phyloP scores from a whole-genome alignment of 495 filamentous ascomycete genomes.

The Penicillium angulare region DNA sequence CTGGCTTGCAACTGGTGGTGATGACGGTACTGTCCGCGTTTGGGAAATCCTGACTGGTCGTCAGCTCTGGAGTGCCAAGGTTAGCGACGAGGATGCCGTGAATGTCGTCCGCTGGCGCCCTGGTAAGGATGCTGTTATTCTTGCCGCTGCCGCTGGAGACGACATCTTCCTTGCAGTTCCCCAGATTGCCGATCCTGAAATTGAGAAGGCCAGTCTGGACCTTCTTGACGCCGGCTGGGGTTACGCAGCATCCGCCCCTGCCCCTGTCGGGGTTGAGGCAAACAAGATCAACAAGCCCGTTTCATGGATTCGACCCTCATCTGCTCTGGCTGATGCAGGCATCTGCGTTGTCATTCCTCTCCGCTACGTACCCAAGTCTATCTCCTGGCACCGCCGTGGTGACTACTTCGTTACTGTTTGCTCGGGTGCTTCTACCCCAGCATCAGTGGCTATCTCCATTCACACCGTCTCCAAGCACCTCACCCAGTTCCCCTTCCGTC shows the following conservation, averaged over 20 bases:
- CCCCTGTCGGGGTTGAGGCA: conserved; percentile 55
- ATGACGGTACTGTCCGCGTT: conserved; percentile 87
- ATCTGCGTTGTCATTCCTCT: conserved; percentile 76
- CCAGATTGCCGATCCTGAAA: conserved; percentile 64
- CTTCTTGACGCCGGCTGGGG: conserved; percentile 86
- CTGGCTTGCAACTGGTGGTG: conserved; percentile 86
- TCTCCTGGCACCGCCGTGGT: conserved; percentile 90
- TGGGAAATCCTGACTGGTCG: conserved; percentile 89
- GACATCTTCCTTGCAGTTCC: conserved; percentile 82
- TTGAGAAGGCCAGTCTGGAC: conserved; percentile 70
- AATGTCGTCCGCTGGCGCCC: conserved; percentile 90
- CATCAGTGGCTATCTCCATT: conserved; percentile 75
- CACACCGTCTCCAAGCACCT: conserved; percentile 93
- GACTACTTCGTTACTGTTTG: conserved; percentile 95
- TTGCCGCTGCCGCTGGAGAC: conserved; percentile 82
- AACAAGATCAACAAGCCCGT: conserved; percentile 71
- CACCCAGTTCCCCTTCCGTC: conserved; percentile 89
- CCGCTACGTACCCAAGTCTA: conserved; percentile 80
- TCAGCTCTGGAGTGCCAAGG: conserved; percentile 78
- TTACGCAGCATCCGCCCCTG: conserved; percentile 70
- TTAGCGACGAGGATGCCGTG: conserved; percentile 79
- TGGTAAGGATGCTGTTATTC: conserved; percentile 71
- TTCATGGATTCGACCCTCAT: conserved; percentile 77
- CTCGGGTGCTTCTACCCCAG: conserved; percentile 65
- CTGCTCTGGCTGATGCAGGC: conserved; percentile 70